Conservation (phyloP, 2,329 filamentous ascomycete species). For the Capronia coronata region DNA sequence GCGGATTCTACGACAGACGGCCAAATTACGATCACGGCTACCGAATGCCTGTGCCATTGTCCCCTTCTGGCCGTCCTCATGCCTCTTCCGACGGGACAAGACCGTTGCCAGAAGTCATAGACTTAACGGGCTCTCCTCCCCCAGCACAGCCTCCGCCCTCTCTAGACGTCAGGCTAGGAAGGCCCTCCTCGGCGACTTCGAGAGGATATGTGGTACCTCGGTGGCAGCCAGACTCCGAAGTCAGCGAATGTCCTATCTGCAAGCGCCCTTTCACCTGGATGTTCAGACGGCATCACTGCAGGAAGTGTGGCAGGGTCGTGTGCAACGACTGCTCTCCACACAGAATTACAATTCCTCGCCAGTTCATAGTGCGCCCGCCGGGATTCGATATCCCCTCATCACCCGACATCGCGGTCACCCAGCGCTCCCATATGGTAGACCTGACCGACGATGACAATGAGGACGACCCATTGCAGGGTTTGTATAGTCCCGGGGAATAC, state of each 20-base stretch:
- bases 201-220: constrained; percentile 57
- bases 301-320: constrained; percentile 92
- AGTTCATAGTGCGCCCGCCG: constrained; percentile 82
- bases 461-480: constrained; percentile 18
- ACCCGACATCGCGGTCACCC: constrained; percentile 28
- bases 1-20: constrained; percentile 19
- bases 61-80: constrained; percentile 26
- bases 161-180: constrained; percentile 18
- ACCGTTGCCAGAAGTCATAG: constrained; percentile 23
- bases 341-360: constrained; percentile 85
- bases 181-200: constrained; percentile 24
- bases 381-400: constrained; percentile 38
- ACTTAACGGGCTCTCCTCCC: constrained; percentile 29
- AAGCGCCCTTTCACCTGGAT: constrained; percentile 71
- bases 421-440: constrained; percentile 44
- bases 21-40: constrained; percentile 15
- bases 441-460: constrained; percentile 39
- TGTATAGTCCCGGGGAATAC: constrained; percentile 1
- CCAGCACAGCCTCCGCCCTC: constrained; percentile 22
- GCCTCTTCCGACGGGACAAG: constrained; percentile 9
- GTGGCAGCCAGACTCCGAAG: constrained; percentile 87
- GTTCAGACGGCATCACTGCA: constrained; percentile 87
- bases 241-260: constrained; percentile 79
- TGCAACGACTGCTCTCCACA: constrained; percentile 87
- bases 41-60: constrained; percentile 29